Conservation (phyloP, 2,329 filamentous ascomycete genomes). For the Alternaria sp. region DNA sequence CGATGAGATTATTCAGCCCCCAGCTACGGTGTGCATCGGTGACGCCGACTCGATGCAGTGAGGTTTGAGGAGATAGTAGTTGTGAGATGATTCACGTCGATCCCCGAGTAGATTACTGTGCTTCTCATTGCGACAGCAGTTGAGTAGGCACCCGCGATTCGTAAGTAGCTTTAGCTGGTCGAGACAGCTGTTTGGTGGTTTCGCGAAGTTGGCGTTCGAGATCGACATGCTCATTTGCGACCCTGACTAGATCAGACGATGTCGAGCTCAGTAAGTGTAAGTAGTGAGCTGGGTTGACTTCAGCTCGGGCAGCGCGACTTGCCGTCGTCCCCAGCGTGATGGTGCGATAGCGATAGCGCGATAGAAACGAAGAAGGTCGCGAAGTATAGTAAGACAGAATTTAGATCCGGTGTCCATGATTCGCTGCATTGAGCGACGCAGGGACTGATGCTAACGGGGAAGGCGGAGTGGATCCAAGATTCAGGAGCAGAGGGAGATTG, state of each 20-base stretch:
- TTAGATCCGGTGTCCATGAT: constrained; percentile 15
- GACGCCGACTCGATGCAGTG: not conserved
- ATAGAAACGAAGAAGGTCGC: not conserved
- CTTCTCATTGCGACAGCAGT: not conserved
- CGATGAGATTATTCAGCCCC: not conserved
- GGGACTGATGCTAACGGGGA: constrained; percentile 4
- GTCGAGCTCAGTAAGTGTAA: not conserved
- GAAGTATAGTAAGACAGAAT: not conserved
- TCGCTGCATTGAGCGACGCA: not conserved
- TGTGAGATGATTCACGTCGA: not conserved
- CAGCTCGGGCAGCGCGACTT: not conserved
- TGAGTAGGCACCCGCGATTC: not conserved
- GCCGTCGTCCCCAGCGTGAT: not conserved
- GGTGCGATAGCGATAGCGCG: not conserved
- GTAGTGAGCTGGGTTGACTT: not conserved
- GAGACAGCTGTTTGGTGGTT: not conserved
- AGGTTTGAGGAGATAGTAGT: not conserved
- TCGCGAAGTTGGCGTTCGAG: not conserved
- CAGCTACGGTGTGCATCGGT: not conserved
- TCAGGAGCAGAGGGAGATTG: constrained; percentile 5
- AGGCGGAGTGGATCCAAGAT: constrained; percentile 1
- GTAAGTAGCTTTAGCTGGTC: not conserved
- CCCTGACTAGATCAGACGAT: not conserved
- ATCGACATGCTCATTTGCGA: not conserved
- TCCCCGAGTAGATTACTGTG: not conserved